Conservation (phyloP, 2,329 filamentous ascomycete genomes). For the Penicillium sp. region DNA sequence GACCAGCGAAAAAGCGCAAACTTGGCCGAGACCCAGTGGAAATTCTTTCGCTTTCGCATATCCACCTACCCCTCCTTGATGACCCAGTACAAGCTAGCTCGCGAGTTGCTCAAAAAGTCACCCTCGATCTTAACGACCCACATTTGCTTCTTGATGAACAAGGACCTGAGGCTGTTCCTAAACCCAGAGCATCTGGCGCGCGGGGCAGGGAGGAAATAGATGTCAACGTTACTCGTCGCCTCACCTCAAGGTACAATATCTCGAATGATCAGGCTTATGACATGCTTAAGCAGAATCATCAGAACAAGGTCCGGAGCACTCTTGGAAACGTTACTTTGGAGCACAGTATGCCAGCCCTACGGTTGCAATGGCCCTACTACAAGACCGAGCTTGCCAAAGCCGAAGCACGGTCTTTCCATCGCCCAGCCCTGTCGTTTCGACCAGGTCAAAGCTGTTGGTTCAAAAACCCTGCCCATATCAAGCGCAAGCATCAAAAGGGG, state of each 20-base stretch:
- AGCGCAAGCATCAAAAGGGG: slow-evolving; percentile 81
- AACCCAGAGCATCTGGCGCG: slow-evolving; percentile 42
- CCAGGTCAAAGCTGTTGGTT: slow-evolving; percentile 73
- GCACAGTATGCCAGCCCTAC: slow-evolving; percentile 88
- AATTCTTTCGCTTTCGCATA: slow-evolving; percentile 59
- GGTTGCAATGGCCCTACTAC: slow-evolving; percentile 95
- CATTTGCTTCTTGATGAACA: slow-evolving; percentile 81
- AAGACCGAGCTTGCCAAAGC: slow-evolving; percentile 77
- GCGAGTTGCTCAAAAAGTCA: slow-evolving; percentile 75
- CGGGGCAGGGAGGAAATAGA: slow-evolving; percentile 62
- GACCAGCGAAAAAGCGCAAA: slow-evolving; percentile 71
- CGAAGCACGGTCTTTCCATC: slow-evolving; percentile 81
- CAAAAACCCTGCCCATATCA: slow-evolving; percentile 72
- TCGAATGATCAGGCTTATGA: slow-evolving; percentile 97
- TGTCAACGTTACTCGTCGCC: slow-evolving; percentile 72
- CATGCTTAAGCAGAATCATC: slow-evolving; percentile 92
- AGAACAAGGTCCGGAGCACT: slow-evolving; percentile 92
- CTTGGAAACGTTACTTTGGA: slow-evolving; percentile 92
- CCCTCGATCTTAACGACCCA: slow-evolving; percentile 86
- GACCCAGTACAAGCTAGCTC: slow-evolving; percentile 77
- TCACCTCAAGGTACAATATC: slow-evolving; percentile 87
- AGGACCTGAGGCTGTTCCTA: slow-evolving; percentile 67
- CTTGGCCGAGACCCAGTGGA: slow-evolving; percentile 49
- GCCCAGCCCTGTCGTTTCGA: slow-evolving; percentile 76
- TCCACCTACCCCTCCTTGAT: slow-evolving; percentile 74